Percentiles rank a stretch among this genome's conserved stretches.
phyloP scores from a whole-genome alignment of 2,329 filamentous ascomycete species.

The Colletotrichum eremochloae region DNA sequence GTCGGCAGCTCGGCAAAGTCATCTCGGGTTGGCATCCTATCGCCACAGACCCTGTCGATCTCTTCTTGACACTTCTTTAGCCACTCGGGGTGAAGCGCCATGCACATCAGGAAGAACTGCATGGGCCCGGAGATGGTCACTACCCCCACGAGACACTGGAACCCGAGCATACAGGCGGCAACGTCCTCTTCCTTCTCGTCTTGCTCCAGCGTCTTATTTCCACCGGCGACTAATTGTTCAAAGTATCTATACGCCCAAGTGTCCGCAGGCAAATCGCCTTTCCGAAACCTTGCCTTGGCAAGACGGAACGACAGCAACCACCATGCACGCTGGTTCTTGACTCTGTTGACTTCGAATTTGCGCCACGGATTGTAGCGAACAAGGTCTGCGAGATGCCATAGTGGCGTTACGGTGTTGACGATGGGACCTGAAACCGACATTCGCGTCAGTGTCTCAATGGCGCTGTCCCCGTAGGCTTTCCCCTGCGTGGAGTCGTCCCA shows the following conservation, averaged over 20 bases:
- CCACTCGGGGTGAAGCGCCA: conserved; percentile 67
- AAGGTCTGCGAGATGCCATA: conserved; percentile 60
- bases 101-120: conserved; percentile 66
- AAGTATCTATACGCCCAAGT: conserved; percentile 66
- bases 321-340: conserved; percentile 59
- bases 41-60: conserved; percentile 67
- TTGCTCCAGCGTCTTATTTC: conserved; percentile 58
- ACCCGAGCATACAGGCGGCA: conserved; percentile 65
- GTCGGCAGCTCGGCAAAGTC: conserved; percentile 66
- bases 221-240: conserved; percentile 55
- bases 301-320: conserved; percentile 59
- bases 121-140: conserved; percentile 63
- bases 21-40: conserved; percentile 63
- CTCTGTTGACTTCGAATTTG: conserved; percentile 58
- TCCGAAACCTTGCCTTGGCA: conserved; percentile 57
- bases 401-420: conserved; percentile 63
- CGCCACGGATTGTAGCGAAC: conserved; percentile 62
- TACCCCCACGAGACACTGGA: conserved; percentile 65
- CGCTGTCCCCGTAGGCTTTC: conserved; percentile 59
- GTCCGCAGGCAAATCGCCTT: conserved; percentile 57
- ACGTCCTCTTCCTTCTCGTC: conserved; percentile 58
- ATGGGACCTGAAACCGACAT: conserved; percentile 67
- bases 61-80: conserved; percentile 67
- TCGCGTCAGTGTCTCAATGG: conserved; percentile 61
- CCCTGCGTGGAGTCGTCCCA: conserved; percentile 65